These are phyloP conservation scores for Fraxinus dipetala DNA, from an alignment of 305 asterid species.

Conservation along the genomic window DNA sequence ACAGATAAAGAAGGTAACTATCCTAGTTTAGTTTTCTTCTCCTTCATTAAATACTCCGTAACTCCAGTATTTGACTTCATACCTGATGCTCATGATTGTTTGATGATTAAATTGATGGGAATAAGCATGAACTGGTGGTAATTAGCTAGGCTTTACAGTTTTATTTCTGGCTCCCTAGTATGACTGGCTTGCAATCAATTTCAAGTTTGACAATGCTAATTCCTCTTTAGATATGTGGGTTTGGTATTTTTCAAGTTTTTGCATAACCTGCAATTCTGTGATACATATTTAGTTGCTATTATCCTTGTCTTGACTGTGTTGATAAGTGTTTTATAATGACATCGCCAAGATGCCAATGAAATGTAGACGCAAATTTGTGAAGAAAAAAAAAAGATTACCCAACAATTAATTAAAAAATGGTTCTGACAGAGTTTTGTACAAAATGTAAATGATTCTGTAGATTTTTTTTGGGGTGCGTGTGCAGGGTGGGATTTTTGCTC, in stretches of 20 bases:
- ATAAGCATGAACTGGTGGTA: not conserved
- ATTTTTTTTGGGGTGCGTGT: not conserved
- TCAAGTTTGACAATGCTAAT: not conserved
- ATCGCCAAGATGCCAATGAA: not conserved
- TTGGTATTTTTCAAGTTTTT: not conserved
- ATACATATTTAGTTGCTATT: not conserved
- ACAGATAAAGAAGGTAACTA: not conserved
- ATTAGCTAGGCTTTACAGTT: not conserved
- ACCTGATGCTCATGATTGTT: not conserved
- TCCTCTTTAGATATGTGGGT: not conserved
- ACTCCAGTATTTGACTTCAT: not conserved
- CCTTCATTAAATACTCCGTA: not conserved
- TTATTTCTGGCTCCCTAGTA: not conserved
- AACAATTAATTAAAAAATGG: not conserved
- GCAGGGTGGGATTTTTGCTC: not conserved
- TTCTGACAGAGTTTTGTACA: not conserved
- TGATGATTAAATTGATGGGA: not conserved
- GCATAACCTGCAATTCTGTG: not conserved
- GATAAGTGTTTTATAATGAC: not conserved
- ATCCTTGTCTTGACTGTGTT: not conserved
- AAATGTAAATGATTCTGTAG: not conserved
- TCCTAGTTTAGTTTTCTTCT: not conserved
- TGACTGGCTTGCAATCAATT: not conserved
- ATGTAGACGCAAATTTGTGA: not conserved
- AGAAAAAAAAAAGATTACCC: not conserved